Evolutionary conservation across 2,329 filamentous ascomycete genomes (phyloP).

Genomic region (Claviceps pazoutovae): DNA sequence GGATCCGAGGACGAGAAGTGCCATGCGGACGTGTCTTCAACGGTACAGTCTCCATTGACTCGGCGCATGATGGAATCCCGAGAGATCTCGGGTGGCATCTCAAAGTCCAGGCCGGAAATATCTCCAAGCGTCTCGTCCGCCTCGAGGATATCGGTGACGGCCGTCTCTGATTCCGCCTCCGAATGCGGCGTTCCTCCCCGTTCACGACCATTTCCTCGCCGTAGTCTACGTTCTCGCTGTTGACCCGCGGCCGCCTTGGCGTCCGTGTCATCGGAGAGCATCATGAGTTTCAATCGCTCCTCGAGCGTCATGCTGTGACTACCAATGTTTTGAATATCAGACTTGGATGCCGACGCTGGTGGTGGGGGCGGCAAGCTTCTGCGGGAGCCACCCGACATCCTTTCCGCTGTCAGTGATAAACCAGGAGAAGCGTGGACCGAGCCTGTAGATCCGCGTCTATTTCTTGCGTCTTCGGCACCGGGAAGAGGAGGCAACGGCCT

Average conservation of each 20-base stretch:
- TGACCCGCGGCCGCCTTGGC: conserved; percentile 47
- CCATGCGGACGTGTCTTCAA: conserved; percentile 47
- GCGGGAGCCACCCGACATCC: conserved; percentile 49
- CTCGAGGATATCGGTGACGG: conserved; percentile 27
- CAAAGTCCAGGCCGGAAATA: conserved; percentile 46
- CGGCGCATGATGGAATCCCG: conserved; percentile 86
- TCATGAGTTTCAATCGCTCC: conserved; percentile 77
- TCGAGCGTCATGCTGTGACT: conserved; percentile 70
- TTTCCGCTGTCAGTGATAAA: conserved; percentile 59
- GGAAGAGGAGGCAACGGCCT: conserved; percentile 80
- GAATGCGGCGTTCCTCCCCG: conserved; percentile 30
- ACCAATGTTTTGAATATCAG: conserved; percentile 64
- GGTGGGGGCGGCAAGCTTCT: conserved; percentile 63
- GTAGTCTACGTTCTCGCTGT: conserved; percentile 55
- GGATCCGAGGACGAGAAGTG: conserved; percentile 49
- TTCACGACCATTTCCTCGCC: conserved; percentile 43
- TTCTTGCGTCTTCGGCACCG: conserved; percentile 31
- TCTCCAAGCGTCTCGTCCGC: conserved; percentile 48
- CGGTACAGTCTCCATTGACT: conserved; percentile 51
- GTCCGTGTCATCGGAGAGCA: conserved; percentile 55
- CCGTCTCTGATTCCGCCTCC: conserved; percentile 22
- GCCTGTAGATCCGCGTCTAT: conserved; percentile 26
- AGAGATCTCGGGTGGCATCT: conserved; percentile 67
- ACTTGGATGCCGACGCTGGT: conserved; percentile 51
- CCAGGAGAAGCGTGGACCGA: conserved; percentile 45